phyloP scores from a whole-genome alignment of 257 asterid genomes.

The Solanum microdontum region DNA sequence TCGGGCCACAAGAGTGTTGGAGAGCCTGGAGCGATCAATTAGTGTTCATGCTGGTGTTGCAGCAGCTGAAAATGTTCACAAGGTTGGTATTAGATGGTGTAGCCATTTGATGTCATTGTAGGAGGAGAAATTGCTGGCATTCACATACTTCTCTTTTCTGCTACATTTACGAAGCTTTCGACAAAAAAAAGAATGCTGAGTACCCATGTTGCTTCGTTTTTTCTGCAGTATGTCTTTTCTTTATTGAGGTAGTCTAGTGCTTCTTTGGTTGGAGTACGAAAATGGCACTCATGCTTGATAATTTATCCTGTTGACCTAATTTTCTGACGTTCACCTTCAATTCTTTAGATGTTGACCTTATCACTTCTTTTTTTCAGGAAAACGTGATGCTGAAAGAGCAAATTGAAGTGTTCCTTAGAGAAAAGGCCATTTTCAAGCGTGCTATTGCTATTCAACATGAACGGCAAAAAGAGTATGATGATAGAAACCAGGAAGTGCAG shows the following conservation, averaged over 20 bases:
- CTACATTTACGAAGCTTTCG: neutral
- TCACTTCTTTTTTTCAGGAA: constrained; percentile 29
- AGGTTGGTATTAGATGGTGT: constrained; percentile 28
- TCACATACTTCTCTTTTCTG: neutral
- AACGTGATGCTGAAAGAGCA: constrained; percentile 64
- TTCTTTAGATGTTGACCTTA: neutral
- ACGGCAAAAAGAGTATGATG: constrained; percentile 74
- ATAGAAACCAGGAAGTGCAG: constrained; percentile 51
- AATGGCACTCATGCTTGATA: neutral
- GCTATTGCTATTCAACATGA: constrained; percentile 76
- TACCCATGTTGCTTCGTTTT: neutral
- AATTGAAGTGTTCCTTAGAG: constrained; percentile 36
- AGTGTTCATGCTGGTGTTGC: constrained; percentile 27
- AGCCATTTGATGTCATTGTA: neutral
- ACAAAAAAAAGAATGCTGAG: neutral
- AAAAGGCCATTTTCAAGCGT: constrained; percentile 65
- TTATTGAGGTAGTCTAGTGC: neutral
- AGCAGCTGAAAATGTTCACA: constrained; percentile 37
- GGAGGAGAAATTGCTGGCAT: neutral
- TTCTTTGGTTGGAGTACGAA: neutral
- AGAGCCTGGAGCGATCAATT: constrained; percentile 64
- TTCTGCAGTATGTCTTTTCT: neutral
- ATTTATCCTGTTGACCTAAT: neutral
- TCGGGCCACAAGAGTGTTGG: constrained; percentile 51
- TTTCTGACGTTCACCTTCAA: neutral